Evolutionary conservation across 768 basidiomycete genomes (phyloP).

Genomic region (Leccinellum luteum): DNA sequence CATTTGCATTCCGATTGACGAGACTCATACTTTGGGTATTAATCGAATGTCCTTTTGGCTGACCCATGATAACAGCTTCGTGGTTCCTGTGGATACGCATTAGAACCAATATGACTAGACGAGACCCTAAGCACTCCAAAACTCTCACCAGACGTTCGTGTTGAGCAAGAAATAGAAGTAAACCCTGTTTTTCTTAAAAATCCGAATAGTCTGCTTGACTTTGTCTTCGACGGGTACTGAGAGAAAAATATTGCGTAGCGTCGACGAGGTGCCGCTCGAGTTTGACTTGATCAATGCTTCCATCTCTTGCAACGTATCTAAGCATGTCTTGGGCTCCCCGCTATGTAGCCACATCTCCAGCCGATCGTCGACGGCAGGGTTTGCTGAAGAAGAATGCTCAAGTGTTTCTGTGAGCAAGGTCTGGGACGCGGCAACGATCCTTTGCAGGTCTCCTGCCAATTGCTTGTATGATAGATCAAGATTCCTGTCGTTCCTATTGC

Average conservation of each 20-base stretch:
- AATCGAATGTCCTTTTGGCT: background rate
- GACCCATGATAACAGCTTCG: background rate
- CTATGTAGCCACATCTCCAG: background rate
- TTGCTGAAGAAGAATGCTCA: background rate
- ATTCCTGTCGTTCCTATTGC: background rate
- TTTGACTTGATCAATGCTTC: background rate
- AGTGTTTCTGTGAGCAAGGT: background rate
- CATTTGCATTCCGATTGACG: background rate
- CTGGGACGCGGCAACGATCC: background rate
- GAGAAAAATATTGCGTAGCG: background rate
- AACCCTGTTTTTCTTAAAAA: background rate
- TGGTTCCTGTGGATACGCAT: background rate
- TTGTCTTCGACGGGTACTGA: background rate
- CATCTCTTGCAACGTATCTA: background rate
- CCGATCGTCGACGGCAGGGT: background rate
- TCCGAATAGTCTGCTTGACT: background rate
- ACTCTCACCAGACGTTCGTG: background rate
- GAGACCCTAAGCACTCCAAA: background rate
- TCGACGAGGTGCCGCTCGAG: background rate
- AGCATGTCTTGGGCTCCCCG: background rate
- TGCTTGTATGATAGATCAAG: background rate
- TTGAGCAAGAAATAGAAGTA: background rate
- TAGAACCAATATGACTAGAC: background rate
- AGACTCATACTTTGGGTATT: background rate
- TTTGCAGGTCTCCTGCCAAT: background rate